phyloP scores from a whole-genome alignment of 345 rosid genomes.

The Eucalyptus cloeziana region DNA sequence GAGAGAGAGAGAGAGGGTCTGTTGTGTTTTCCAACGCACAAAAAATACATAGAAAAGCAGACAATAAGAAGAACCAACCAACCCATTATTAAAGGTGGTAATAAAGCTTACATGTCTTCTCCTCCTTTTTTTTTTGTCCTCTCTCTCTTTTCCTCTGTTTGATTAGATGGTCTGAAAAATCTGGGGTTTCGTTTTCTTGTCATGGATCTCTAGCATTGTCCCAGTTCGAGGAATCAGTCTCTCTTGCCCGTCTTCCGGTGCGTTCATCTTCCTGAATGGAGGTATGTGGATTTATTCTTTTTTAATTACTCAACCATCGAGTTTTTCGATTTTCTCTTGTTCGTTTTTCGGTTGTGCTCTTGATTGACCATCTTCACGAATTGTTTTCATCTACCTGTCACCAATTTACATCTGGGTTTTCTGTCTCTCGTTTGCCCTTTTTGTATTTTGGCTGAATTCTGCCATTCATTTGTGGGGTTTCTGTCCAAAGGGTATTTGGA shows the following conservation, averaged over 20 bases:
- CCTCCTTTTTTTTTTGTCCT: background rate
- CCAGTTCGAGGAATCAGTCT: slow-evolving; percentile 8
- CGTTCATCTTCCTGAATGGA: slow-evolving; percentile 15
- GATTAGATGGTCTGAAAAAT: background rate
- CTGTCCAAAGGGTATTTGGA: background rate
- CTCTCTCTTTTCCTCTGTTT: background rate
- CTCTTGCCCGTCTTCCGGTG: slow-evolving; percentile 14
- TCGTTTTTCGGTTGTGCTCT: background rate
- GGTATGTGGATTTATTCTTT: slow-evolving; percentile 9
- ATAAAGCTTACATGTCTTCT: background rate
- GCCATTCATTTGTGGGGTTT: background rate
- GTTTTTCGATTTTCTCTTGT: background rate
- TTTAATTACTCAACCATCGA: background rate
- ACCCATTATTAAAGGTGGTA: slow-evolving; percentile 8
- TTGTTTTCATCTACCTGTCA: background rate
- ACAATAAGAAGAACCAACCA: background rate
- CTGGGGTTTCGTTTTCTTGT: slow-evolving; percentile 18
- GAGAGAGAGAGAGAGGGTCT: background rate
- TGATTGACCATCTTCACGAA: background rate
- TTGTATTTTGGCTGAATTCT: background rate
- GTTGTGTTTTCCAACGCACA: slow-evolving; percentile 3
- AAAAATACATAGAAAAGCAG: background rate
- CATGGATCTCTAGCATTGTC: slow-evolving; percentile 13
- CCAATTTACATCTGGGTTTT: background rate
- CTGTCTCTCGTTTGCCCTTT: background rate